Base-by-base conservation (phyloP, 2,329 filamentous ascomycete species). In the Plectosphaerella plurivora region DNA sequence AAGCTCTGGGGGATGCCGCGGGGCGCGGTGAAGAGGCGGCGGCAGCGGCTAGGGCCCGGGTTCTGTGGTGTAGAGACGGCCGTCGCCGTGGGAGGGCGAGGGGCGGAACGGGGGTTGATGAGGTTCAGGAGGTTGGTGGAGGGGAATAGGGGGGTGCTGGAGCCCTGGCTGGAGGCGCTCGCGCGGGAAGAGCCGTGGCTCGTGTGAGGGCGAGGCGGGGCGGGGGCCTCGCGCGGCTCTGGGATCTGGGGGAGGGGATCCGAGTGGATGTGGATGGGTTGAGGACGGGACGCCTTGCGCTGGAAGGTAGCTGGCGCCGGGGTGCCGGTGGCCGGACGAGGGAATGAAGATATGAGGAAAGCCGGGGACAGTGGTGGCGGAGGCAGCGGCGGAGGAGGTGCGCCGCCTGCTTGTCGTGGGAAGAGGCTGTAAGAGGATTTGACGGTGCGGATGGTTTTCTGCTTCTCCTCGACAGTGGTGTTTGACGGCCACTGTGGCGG, bases 351-450 rank as follows among this genome's bases (percentile, higher is more conserved):
- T 46, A 35, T 46, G 25, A 22, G 50, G 16, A 35, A 47, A 5
- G 16, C 14, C 18, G 48, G 51, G 5, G 51, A 12, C 22, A 28
- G 12, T 12, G 39, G 24, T 16, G 36, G 37, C 15, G 39, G 48
- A 7, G 22, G 16, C 20, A 20, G 14, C 5, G 37, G 18, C 53
- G 44, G 44, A 18, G 51, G 8, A 47, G 51, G 24, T 33, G 37
- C 25, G 33, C 39, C 51, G 53, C 16, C 46, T 54, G 24, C 50
- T 50, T 46, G 53, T 12, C 28, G 28, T 33, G 48, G 55, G 47
- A 57, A 57, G 39, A 57, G 54, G 36, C 55, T 56, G 50, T 57
- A 57, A 4, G 55, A 57, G 1, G 55, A 57, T 22, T 54, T 52
- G 35, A 57, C 55, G 35, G 55, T 51, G 4, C 55, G 51, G 44